phyloP scores from a whole-genome alignment of 2,329 filamentous ascomycete genomes.

The Leptographium galeiforme region DNA sequence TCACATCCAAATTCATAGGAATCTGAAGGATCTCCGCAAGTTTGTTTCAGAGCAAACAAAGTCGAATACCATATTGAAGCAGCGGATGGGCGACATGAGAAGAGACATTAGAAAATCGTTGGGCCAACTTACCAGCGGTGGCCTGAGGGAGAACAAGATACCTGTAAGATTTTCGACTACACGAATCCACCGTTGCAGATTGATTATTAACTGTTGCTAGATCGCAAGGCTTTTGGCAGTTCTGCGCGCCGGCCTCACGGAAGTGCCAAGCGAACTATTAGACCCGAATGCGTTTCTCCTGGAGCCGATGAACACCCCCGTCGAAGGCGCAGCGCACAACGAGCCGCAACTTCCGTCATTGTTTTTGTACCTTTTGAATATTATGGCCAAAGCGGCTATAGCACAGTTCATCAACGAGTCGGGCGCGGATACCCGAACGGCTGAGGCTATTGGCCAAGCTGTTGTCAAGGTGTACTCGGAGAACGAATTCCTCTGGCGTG shows the following conservation, averaged over 20 bases:
- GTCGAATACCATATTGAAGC: slow-evolving; percentile 44
- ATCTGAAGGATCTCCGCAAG: slow-evolving; percentile 44
- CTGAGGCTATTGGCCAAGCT: slow-evolving; percentile 60
- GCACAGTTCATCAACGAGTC: slow-evolving; percentile 52
- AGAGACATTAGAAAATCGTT: slow-evolving; percentile 58
- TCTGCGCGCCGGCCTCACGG: slow-evolving; percentile 36
- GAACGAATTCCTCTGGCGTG: slow-evolving; percentile 47
- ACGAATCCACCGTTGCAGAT: background rate
- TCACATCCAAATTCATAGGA: slow-evolving; percentile 48
- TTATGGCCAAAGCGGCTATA: slow-evolving; percentile 55
- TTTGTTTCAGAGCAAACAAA: slow-evolving; percentile 39
- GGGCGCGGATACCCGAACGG: slow-evolving; percentile 41
- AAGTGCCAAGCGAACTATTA: slow-evolving; percentile 33
- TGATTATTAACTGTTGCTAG: slow-evolving; percentile 11
- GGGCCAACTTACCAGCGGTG: slow-evolving; percentile 56
- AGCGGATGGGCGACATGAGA: slow-evolving; percentile 56
- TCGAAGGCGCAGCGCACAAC: slow-evolving; percentile 28
- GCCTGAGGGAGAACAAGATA: slow-evolving; percentile 20
- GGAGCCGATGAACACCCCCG: slow-evolving; percentile 22
- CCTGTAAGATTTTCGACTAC: slow-evolving; percentile 27
- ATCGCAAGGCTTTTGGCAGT: slow-evolving; percentile 35
- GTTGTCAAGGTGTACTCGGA: slow-evolving; percentile 56
- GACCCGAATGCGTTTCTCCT: slow-evolving; percentile 40
- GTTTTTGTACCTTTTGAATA: slow-evolving; percentile 60
- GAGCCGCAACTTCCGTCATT: slow-evolving; percentile 38